Evolutionary conservation across 106 monocot genomes (phyloP), one percentile per base, ranked within the genome.

Genomic region (Acanthochlamys bracteata): DNA sequence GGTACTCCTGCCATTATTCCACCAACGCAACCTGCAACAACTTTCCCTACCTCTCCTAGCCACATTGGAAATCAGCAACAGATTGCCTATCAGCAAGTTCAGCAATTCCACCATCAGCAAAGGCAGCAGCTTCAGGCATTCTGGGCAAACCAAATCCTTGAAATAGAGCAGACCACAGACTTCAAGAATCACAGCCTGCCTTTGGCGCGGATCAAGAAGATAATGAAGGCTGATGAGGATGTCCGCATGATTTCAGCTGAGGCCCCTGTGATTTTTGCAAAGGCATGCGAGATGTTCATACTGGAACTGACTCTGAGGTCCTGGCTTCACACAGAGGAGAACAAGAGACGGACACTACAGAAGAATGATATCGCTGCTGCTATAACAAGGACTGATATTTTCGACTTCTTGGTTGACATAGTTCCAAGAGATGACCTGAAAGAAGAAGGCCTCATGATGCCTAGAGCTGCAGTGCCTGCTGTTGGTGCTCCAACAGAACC

Each of bases 331-430:
- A 82, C 85, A 0, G 85, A 85, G 71, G 85, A 85, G 71, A 82
- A 79, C 79, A 89, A 80, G 85, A 63, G 85, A 68, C 75, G 82
- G 52, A 89, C 89, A 0, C 66, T 89, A 10, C 89, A 85, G 77
- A 89, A 82, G 79, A 89, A 79, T 47, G 89, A 89, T 24, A 79
- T 89, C 13, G 79, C 79, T 14, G 79, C 89, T 14, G 89, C 84
- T 10, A 76, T 89, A 43, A 78, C 73, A 7, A 69, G 78, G 27
- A 89, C 84, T 11, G 89, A 89, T 64, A 84, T 84, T 49, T 89
- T 89, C 53, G 89, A 89, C 39, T 89, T 89, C 68, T 58, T 89
- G 21, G 84, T 89, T 11, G 89, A 89, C 71, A 85, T 89, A 21
- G 82, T 89, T 13, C 85, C 80, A 1, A 79, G 82, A 25, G 89